Percentiles rank a stretch among this genome's conserved stretches.
phyloP scores from a whole-genome alignment of 73 alveolate species.

The Blepharisma japonicum region DNA sequence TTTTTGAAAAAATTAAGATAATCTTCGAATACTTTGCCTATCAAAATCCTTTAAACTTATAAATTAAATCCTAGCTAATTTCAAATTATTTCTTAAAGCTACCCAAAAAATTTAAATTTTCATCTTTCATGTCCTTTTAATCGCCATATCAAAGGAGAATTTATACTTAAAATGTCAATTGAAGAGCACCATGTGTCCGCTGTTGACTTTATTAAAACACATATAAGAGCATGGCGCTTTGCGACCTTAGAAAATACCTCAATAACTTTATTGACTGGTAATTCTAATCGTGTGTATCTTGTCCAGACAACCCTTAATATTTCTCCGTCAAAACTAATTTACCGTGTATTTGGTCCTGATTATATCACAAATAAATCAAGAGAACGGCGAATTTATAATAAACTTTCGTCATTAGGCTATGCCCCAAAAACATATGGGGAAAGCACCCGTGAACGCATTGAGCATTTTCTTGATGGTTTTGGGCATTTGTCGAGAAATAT shows the following conservation, averaged over 20 bases:
- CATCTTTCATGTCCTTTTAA: too few species aligned
- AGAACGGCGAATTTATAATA: background rate
- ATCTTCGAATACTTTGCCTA: too few species aligned
- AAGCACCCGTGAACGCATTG: background rate
- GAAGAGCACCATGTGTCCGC: background rate
- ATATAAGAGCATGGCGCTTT: background rate
- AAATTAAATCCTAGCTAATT: too few species aligned
- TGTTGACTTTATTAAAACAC: background rate
- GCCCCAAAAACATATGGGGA: background rate
- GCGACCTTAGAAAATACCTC: background rate
- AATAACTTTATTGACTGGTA: slow-evolving; percentile 2
- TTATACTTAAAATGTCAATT: too few species aligned
- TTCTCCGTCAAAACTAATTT: background rate
- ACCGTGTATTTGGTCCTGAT: slow-evolving; percentile 19
- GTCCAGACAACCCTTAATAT: background rate
- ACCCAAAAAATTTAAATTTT: too few species aligned
- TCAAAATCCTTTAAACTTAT: too few species aligned
- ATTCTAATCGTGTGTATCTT: background rate
- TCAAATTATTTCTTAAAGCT: too few species aligned
- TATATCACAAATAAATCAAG: slow-evolving; percentile 19
- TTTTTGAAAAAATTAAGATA: too few species aligned
- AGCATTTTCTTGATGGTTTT: background rate
- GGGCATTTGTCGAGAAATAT: background rate
- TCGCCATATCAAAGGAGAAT: too few species aligned
- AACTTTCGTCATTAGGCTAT: background rate